Percentiles rank a stretch among this genome's conserved stretches.
Conservation (phyloP, 1,284 basidiomycete genomes). For the Athelia psychrophila region DNA sequence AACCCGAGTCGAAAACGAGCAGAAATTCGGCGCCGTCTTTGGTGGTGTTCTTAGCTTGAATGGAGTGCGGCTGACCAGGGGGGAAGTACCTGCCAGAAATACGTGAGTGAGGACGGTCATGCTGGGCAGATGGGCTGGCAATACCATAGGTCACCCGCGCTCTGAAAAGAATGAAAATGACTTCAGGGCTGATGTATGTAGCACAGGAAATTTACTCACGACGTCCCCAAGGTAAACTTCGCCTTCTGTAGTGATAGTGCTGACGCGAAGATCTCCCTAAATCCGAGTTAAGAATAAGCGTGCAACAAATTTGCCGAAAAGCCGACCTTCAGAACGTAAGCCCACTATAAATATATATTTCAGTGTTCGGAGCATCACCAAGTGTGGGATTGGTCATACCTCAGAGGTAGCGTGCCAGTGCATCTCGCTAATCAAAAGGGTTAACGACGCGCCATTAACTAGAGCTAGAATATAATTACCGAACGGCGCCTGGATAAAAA, state of each 20-base stretch:
- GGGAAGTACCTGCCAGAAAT: background rate
- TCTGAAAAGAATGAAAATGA: background rate
- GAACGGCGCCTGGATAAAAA: slow-evolving; percentile 39
- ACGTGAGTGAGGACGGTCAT: background rate
- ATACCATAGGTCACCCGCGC: slow-evolving; percentile 54
- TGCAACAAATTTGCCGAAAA: background rate
- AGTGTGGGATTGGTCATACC: slow-evolving; percentile 16
- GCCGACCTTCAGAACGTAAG: slow-evolving; percentile 41
- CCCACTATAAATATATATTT: slow-evolving; percentile 33
- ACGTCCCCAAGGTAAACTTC: slow-evolving; percentile 45
- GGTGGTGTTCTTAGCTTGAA: slow-evolving; percentile 50
- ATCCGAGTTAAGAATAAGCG: slow-evolving; percentile 2
- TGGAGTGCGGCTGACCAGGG: slow-evolving; percentile 34
- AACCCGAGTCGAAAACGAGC: slow-evolving; percentile 53
- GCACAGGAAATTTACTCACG: slow-evolving; percentile 25
- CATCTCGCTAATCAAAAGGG: slow-evolving; percentile 38
- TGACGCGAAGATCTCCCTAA: slow-evolving; percentile 43
- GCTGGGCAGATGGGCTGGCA: slow-evolving; percentile 34
- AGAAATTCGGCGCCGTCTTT: slow-evolving; percentile 55
- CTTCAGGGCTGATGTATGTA: background rate
- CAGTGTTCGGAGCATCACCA: background rate
- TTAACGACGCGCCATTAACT: slow-evolving; percentile 1
- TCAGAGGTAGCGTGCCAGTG: slow-evolving; percentile 60
- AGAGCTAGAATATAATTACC: slow-evolving; percentile 23
- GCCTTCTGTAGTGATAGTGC: slow-evolving; percentile 47